Evolutionary conservation across 2,329 filamentous ascomycete genomes (phyloP), one percentile per base, ranked within the genome.

Genomic region (Dothidotthia symphoricarpi): DNA sequence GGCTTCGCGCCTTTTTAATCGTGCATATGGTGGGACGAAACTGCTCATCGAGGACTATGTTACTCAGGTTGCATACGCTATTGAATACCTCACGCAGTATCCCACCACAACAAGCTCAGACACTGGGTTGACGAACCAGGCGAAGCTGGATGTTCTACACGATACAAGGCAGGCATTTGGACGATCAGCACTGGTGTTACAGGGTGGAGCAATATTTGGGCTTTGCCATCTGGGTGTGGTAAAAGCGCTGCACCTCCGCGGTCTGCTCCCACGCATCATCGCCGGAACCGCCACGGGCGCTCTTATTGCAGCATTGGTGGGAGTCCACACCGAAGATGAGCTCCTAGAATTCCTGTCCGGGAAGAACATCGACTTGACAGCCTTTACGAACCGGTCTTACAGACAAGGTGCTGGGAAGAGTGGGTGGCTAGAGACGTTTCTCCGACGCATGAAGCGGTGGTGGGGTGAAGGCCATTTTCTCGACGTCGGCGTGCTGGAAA

Each of bases 11-110:
- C 74, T 96, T 1, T 96, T 89, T 70, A 90, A 90, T 55, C 79
- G 84, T 41, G 85, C 88, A 10, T 93, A 93, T 61, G 85, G 86
- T 1, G 90, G 90, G 12, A 95, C 90, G 1, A 96, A 96, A 64
- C 79, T 86, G 36, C 71, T 95, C 31, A 94, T 96, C 45, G 89
- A 95, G 60, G 86, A 94, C 65, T 96, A 96, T 60, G 83, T 95
- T 45, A 82, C 83, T 1, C 83, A 91, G 59, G 83, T 95, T 24
- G 85, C 85, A n/a, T 79, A 85, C 41, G 85, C 87, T 2, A 81
- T 95, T 36, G 80, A 86, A 44, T 83, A 90, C 57, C 83, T 96
- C 25, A 83, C 82, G 17, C 70, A 72, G 14, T 74, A 88, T 35
- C 81, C 85, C 14, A 83, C 80, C 0, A 74, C 73, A 13, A 55